Base-by-base conservation (phyloP, 2,329 filamentous ascomycete species). In the Penicillium sp. region DNA sequence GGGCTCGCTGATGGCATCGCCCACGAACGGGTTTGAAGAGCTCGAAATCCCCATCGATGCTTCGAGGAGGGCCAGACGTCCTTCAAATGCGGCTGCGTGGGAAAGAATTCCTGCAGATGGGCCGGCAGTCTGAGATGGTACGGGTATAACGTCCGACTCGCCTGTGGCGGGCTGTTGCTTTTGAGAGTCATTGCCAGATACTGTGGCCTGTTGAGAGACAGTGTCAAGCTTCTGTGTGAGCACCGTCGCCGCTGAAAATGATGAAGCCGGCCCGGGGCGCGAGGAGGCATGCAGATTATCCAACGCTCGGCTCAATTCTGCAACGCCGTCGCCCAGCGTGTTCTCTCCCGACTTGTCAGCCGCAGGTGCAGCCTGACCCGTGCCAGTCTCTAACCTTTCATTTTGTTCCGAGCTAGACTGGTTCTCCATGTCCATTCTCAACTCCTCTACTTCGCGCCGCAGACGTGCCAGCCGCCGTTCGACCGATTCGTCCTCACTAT, bases 21-120 rank as follows among this genome's bases (percentile, higher is more conserved):
- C 65, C 47, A 78, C 67, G 58, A 77, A 74, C 0, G 89, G 84
- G 64, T 90, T 81, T 11, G 86, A 83, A 0, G 87, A 86, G 22
- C 88, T 87, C 41, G 87, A 89, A 50, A 96, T 84, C 10, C 95
- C 95, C 31, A 99, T 84, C 1, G 88, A 85, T 65, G 87, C 87
- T 78, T 99, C 95, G 50, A 99, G 81, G 33, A 89, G 80, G 2
- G 89, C 80, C 19, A 99, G 85, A 5, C 95, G 87, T 33, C 86
- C 84, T 72, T 98, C 94, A 69, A 99, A 97, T 62, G 95, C 90
- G 24, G 93, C 91, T 6, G 91, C 89, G 74, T 92, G 90, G 36
- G 88, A 86, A 37, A 97, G 81, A 27, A 90, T 51, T 76, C 83
- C 46, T 80, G 88, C 35, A 3, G 73, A 62, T 5, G 71, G 44